Conservation (phyloP, 2,329 filamentous ascomycete species). For the Rhynchosporium secalis region DNA sequence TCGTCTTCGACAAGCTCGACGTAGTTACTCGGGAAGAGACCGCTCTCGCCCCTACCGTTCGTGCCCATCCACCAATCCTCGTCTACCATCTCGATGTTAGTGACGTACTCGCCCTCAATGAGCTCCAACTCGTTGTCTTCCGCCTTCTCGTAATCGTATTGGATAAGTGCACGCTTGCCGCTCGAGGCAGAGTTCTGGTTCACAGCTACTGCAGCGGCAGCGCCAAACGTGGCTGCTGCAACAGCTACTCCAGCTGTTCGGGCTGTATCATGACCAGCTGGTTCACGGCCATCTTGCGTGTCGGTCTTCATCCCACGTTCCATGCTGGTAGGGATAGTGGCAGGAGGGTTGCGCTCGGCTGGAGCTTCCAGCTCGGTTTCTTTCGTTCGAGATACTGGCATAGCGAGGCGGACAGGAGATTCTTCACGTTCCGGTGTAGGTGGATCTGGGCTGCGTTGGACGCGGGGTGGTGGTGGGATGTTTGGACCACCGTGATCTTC, state of each 20-base stretch:
- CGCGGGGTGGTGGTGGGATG: constrained; percentile 44
- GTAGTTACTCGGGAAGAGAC: constrained; percentile 96
- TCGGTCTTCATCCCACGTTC: constrained; percentile 63
- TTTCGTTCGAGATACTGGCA: constrained; percentile 71
- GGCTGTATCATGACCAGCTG: constrained; percentile 57
- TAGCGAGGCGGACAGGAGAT: constrained; percentile 82
- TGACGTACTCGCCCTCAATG: constrained; percentile 82
- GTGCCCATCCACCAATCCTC: constrained; percentile 99
- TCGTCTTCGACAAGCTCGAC: constrained; percentile 78
- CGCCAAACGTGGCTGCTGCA: constrained; percentile 48
- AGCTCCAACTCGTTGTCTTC: constrained; percentile 97
- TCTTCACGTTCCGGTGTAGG: constrained; percentile 53
- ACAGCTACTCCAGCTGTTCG: constrained; percentile 61
- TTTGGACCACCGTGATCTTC: constrained; percentile 52
- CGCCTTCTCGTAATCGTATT: constrained; percentile 96
- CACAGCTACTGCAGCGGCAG: constrained; percentile 42
- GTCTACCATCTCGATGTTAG: constrained; percentile 94
- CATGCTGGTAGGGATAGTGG: constrained; percentile 65
- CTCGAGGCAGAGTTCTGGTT: constrained; percentile 49
- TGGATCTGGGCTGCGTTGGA: constrained; percentile 40
- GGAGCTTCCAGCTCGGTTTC: constrained; percentile 55
- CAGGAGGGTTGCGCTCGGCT: constrained; percentile 50
- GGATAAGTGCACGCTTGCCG: constrained; percentile 73
- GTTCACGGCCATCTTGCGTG: constrained; percentile 64
- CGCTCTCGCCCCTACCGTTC: constrained; percentile 79